Base-by-base conservation (phyloP, 345 rosid genomes). In the Gossypium mustelinum region DNA sequence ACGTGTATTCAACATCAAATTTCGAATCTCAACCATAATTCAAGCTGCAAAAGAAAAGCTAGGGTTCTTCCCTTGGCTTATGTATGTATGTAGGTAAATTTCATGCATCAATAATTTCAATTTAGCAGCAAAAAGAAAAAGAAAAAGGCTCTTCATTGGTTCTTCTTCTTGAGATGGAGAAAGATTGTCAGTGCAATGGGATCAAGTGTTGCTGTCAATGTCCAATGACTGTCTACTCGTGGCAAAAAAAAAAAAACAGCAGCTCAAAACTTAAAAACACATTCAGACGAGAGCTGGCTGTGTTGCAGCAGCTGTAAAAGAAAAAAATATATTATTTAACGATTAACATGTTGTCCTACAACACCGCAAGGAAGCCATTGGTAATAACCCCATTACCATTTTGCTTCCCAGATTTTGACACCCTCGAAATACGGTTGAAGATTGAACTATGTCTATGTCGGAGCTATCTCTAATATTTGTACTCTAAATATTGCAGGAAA, bases 351-450 rank as follows among this genome's bases (percentile, higher is more conserved):
- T 72, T 57, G 11, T 47, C 27, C 76, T 55, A 27, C 43, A 51
- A 17, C 55, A 51, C 5, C 1, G 39, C 9, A 27, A 4, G 34
- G 70, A 50, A 62, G 14, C 69, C 65, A 9, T 70, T 41, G 72
- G 58, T 77, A 41, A 44, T 12, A 62, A 14, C 18, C 41, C 71
- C 69, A 29, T 55, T 8, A 7, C 18, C 24, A 55, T 3, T 29
- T 17, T 70, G 79, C 54, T 25, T 76, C 73, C 68, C 52, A 65
- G 34, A 54, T 43, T 18, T 34, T 39, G 22, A 39, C 68, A 62
- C 47, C 68, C 20, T 43, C 16, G 20, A 22, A 57, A 6, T 45
- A 48, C 45, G 44, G 43, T 20, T 34, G 43, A n/a, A 29, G 2
- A n/a, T n/a, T n/a, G 22, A 55, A 55, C 41, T 34, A 34, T 34